Percentiles rank a stretch among this genome's conserved stretches.
Evolutionary conservation across 1,284 basidiomycete species (phyloP).

Genomic region (Rhodotorula mucilaginosa): DNA sequence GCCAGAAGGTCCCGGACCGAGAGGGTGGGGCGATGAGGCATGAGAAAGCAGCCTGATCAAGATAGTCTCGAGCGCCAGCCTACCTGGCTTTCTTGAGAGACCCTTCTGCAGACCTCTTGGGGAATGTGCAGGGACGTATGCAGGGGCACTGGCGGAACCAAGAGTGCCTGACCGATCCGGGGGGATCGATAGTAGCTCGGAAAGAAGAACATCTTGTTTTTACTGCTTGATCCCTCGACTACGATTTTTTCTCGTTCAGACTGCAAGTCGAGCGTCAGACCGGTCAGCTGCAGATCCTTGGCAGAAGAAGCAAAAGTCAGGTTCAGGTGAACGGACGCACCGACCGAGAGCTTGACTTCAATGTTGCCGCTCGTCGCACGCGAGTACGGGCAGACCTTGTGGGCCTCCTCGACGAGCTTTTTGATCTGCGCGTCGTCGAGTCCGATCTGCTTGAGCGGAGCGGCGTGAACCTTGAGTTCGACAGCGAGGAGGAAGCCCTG

Average conservation of each 20-base stretch:
- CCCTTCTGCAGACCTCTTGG: too few relatives aligned
- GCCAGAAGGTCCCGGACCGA: too few relatives aligned
- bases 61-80: too few relatives aligned
- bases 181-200: too few relatives aligned
- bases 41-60: too few relatives aligned
- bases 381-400: conserved; percentile 43
- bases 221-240: background rate
- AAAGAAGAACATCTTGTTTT: background rate
- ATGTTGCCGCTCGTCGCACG: conserved; percentile 41
- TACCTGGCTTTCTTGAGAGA: too few relatives aligned
- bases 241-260: background rate
- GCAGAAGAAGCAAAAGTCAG: background rate
- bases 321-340: too few relatives aligned
- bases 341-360: conserved; percentile 23
- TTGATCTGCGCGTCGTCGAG: conserved; percentile 28
- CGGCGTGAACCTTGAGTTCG: conserved; percentile 38
- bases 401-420: conserved; percentile 37
- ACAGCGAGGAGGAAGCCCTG: conserved; percentile 40
- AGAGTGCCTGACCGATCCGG: too few relatives aligned
- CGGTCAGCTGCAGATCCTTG: too few relatives aligned
- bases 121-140: too few relatives aligned
- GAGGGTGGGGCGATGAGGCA: too few relatives aligned
- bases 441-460: conserved; percentile 36
- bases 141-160: too few relatives aligned
- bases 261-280: background rate